Base-by-base conservation (phyloP, 2,329 filamentous ascomycete genomes). In the Penicillium capsulatum region DNA sequence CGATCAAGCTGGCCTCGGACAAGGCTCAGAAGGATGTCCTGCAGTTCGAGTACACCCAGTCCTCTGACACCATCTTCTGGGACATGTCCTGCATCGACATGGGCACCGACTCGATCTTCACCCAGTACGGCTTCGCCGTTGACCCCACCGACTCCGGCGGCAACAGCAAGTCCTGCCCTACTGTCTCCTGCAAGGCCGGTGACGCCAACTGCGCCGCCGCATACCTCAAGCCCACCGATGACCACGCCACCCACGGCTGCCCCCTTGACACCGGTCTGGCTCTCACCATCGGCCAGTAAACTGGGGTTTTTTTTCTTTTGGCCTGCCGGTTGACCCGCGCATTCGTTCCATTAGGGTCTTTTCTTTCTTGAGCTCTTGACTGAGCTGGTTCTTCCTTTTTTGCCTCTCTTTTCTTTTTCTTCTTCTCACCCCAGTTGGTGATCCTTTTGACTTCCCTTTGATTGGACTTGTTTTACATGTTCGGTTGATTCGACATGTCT, bases 181-280 rank as follows among this genome's bases (percentile, higher is more conserved):
- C 45, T 22, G 63, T 64, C 34, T 51, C 51, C 40, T 69, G 66
- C 53, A 31, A 40, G 19, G 56, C 65, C 15, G 65, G 65, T 27
- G 64, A 65, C 33, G 17, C 36, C 15, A 43, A 49, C 14, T 69
- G 66, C 49, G 50, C 58, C 13, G 59, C 60, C 36, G 66, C 64
- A 32, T 69, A 69, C 52, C 58, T 67, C 51, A 39, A 61, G 45
- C 64, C 64, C 11, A 53, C 56, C 17, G 66, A 69, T 51, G 55
- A 69, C 55, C 54, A 61, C 27, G 66, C 66, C 27, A 69, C 66
- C 31, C 63, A 68, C 45, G 61, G 63, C 39, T 69, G 66, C 54
- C 55, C 61, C 31, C 55, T 60, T 40, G 32, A 55, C 42, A 58
- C 63, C 34, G 50, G 54, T 36, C 58, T 69, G 38, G 45, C 47